A percentile compares a stretch with the other conserved stretches of the same genome.
phyloP scores from a whole-genome alignment of 1,284 basidiomycete genomes.

The Meira nashicola region DNA sequence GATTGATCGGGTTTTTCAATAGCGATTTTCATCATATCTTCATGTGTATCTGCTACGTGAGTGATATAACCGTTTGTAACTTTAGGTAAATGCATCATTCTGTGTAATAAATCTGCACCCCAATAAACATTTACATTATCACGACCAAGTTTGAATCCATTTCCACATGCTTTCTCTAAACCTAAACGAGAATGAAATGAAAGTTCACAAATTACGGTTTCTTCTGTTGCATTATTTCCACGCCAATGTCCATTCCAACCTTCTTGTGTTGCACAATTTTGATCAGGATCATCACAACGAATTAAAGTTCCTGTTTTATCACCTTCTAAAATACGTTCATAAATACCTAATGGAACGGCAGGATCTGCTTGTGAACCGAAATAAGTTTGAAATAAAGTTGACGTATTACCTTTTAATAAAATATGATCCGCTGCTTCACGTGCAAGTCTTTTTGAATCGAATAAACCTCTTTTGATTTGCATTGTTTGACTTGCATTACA shows the following conservation, averaged over 20 bases:
- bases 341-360: background rate
- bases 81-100: constrained; percentile 51
- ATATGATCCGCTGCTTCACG: too few relatives aligned
- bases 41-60: constrained; percentile 53
- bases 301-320: constrained; percentile 23
- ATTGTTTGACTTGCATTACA: too few relatives aligned
- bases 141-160: constrained; percentile 51
- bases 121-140: constrained; percentile 43
- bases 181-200: constrained; percentile 23
- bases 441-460: too few relatives aligned
- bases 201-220: constrained; percentile 53
- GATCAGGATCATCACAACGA: constrained; percentile 55
- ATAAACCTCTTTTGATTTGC: too few relatives aligned
- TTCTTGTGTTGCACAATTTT: constrained; percentile 42
- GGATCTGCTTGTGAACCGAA: too few relatives aligned
- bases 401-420: too few relatives aligned
- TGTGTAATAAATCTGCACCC: constrained; percentile 54
- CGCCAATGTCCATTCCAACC: constrained; percentile 56
- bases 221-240: constrained; percentile 54
- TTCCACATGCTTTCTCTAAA: constrained; percentile 42
- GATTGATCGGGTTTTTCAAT: constrained; percentile 47
- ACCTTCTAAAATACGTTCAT: background rate
- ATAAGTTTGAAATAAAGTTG: too few relatives aligned
- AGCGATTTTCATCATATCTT: constrained; percentile 52
- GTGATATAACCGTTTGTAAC: constrained; percentile 48